These are phyloP conservation scores for Cutaneotrichosporon cutaneum DNA, from an alignment of 1,284 basidiomycete genomes.

Conservation along the genomic window DNA sequence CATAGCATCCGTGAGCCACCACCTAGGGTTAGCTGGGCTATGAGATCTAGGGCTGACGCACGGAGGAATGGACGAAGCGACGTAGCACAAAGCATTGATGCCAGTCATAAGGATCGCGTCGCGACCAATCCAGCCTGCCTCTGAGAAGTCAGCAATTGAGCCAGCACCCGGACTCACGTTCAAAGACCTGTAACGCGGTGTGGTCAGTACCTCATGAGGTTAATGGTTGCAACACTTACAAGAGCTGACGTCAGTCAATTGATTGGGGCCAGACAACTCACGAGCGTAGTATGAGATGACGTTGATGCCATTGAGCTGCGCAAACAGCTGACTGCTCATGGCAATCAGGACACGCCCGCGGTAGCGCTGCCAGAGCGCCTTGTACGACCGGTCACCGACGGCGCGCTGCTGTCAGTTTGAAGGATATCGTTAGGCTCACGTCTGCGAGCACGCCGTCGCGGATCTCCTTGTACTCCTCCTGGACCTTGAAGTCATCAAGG, in stretches of 20 bases:
- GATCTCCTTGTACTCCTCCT: constrained; percentile 88
- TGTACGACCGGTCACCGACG: constrained; percentile 79
- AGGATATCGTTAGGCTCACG: constrained; percentile 55
- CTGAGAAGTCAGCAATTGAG: constrained; percentile 54
- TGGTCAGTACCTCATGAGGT: constrained; percentile 40
- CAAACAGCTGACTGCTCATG: constrained; percentile 97
- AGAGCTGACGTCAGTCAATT: constrained; percentile 49
- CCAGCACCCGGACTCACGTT: constrained; percentile 59
- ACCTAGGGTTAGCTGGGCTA: constrained; percentile 48
- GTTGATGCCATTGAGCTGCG: constrained; percentile 92
- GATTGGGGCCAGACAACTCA: constrained; percentile 25
- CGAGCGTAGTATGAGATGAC: constrained; percentile 94
- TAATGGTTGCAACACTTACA: constrained; percentile 20
- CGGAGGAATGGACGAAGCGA: constrained; percentile 78
- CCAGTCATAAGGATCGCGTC: constrained; percentile 97
- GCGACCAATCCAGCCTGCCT: constrained; percentile 96
- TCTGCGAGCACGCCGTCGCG: constrained; percentile 81
- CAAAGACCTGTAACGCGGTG: constrained; percentile 67
- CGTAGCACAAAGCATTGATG: constrained; percentile 85
- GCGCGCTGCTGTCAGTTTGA: constrained; percentile 54
- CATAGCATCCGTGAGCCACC: constrained; percentile 92
- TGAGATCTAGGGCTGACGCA: background rate
- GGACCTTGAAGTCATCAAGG: constrained; percentile 68
- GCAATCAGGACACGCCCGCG: constrained; percentile 86
- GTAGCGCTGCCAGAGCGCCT: constrained; percentile 82